These are phyloP conservation scores for Nemania sp. DNA, from an alignment of 2,329 filamentous ascomycete genomes.

Conservation along the genomic window DNA sequence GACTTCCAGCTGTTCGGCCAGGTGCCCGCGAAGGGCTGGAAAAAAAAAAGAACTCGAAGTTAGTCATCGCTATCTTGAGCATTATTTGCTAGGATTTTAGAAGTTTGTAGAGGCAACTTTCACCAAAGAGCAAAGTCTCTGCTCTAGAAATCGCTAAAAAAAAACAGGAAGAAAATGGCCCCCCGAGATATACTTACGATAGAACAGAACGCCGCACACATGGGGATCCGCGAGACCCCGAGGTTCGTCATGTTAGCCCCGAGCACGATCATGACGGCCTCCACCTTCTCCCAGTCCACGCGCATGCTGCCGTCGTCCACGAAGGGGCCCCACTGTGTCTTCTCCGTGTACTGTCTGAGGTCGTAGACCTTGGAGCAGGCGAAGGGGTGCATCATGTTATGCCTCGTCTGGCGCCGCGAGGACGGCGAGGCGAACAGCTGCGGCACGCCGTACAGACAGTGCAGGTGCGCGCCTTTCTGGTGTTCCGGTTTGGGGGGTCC, in stretches of 20 bases:
- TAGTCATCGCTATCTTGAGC: no score
- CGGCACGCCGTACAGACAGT: slow-evolving; percentile 75
- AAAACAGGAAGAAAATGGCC: no score
- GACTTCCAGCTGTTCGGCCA: slow-evolving; percentile 64
- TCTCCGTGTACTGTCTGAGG: slow-evolving; percentile 72
- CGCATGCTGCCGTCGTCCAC: slow-evolving; percentile 68
- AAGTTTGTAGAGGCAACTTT: no score
- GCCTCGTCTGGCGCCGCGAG: slow-evolving; percentile 51
- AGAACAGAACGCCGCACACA: slow-evolving; percentile 66
- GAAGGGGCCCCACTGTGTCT: slow-evolving; percentile 78
- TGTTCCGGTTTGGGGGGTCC: slow-evolving; percentile 58
- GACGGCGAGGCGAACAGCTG: slow-evolving; percentile 54
- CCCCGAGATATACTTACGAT: no score
- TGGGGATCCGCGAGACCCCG: slow-evolving; percentile 56
- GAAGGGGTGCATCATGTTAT: slow-evolving; percentile 63
- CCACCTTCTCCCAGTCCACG: slow-evolving; percentile 85
- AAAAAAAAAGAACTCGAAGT: no score
- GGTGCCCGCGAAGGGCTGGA: slow-evolving; percentile 69
- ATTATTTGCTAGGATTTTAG: no score
- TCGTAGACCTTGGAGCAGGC: slow-evolving; percentile 80
- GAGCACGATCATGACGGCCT: slow-evolving; percentile 78
- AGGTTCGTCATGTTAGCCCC: slow-evolving; percentile 70
- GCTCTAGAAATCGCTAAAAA: no score
- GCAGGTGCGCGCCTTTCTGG: slow-evolving; percentile 77
- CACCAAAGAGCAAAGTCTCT: no score